Percentiles rank a stretch among this genome's conserved stretches.
phyloP scores from a whole-genome alignment of 805 yeast genomes.

The Myxozyma kluyveri region DNA sequence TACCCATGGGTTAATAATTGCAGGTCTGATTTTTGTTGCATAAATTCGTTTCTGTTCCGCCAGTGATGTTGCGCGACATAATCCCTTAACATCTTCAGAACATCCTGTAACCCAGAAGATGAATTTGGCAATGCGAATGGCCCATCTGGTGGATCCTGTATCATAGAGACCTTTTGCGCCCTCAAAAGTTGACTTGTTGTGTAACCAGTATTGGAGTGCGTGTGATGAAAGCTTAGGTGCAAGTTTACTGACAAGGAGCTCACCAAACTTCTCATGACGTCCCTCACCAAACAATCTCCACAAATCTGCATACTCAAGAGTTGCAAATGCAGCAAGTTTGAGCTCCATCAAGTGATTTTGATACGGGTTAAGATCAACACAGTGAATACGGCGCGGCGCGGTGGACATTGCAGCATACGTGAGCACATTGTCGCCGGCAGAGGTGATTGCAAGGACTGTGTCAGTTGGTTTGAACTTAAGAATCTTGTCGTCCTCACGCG shows the following conservation, averaged over 20 bases:
- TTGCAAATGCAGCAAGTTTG: slow-evolving; percentile 67
- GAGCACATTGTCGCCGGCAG: slow-evolving; percentile 81
- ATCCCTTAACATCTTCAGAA: slow-evolving; percentile 48
- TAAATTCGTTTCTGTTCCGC: slow-evolving; percentile 65
- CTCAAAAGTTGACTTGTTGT: slow-evolving; percentile 59
- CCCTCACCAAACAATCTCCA: slow-evolving; percentile 82
- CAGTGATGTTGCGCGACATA: slow-evolving; percentile 58
- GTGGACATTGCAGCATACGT: slow-evolving; percentile 68
- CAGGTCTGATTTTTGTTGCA: slow-evolving; percentile 62
- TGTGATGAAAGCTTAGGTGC: slow-evolving; percentile 73
- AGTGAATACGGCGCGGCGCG: slow-evolving; percentile 75
- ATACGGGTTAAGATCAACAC: slow-evolving; percentile 79
- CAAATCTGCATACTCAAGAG: slow-evolving; percentile 54
- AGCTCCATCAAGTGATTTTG: slow-evolving; percentile 79
- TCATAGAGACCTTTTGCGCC: slow-evolving; percentile 67
- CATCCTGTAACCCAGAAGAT: slow-evolving; percentile 59
- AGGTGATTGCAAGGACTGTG: slow-evolving; percentile 76
- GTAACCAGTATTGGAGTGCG: slow-evolving; percentile 78
- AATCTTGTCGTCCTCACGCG: slow-evolving; percentile 71
- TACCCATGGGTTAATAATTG: slow-evolving; percentile 66
- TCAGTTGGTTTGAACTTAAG: slow-evolving; percentile 60
- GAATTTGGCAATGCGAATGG: slow-evolving; percentile 62
- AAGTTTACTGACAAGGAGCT: slow-evolving; percentile 54
- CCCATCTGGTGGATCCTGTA: slow-evolving; percentile 87
- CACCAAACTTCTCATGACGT: slow-evolving; percentile 51